These are phyloP conservation scores for Starmera quercuum DNA, from an alignment of 805 yeast genomes.

Conservation along the genomic window DNA sequence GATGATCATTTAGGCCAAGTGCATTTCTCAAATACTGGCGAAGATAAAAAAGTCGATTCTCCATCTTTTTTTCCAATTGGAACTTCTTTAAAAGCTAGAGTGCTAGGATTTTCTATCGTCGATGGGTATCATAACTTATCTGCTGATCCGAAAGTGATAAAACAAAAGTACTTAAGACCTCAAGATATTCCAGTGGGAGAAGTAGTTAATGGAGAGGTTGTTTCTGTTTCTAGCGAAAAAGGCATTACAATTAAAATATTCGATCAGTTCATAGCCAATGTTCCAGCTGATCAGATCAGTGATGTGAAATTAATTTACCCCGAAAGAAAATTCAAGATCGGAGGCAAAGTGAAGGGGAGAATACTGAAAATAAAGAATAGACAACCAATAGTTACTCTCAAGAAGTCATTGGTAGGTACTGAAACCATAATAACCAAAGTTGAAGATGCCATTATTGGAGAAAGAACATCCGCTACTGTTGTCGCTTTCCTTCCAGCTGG, in stretches of 20 bases:
- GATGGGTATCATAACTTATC: slow-evolving; percentile 68
- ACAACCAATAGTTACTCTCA: slow-evolving; percentile 59
- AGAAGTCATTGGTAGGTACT: slow-evolving; percentile 69
- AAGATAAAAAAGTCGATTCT: slow-evolving; percentile 31
- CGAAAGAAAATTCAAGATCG: slow-evolving; percentile 85
- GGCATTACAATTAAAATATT: slow-evolving; percentile 67
- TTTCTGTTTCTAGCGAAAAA: slow-evolving; percentile 42
- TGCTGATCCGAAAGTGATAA: slow-evolving; percentile 56
- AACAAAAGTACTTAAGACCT: slow-evolving; percentile 56
- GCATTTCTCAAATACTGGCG: slow-evolving; percentile 65
- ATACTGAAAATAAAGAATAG: slow-evolving; percentile 42
- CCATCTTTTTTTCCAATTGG: slow-evolving; percentile 45
- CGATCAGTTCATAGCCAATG: slow-evolving; percentile 65
- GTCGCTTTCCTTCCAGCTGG: slow-evolving; percentile 68
- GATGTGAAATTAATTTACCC: slow-evolving; percentile 83
- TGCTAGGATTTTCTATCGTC: slow-evolving; percentile 56
- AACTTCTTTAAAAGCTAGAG: slow-evolving; percentile 67
- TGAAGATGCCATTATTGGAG: slow-evolving; percentile 48
- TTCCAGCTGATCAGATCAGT: slow-evolving; percentile 68
- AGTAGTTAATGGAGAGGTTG: slow-evolving; percentile 44
- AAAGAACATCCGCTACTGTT: slow-evolving; percentile 64
- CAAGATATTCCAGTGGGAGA: slow-evolving; percentile 77
- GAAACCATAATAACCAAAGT: slow-evolving; percentile 32
- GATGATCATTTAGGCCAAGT: slow-evolving; percentile 58
- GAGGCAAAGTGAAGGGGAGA: slow-evolving; percentile 72